A percentile compares a stretch with the other conserved stretches of the same genome.
Conservation (phyloP, 2,329 filamentous ascomycete genomes). For the Fusarium tuaranense region DNA sequence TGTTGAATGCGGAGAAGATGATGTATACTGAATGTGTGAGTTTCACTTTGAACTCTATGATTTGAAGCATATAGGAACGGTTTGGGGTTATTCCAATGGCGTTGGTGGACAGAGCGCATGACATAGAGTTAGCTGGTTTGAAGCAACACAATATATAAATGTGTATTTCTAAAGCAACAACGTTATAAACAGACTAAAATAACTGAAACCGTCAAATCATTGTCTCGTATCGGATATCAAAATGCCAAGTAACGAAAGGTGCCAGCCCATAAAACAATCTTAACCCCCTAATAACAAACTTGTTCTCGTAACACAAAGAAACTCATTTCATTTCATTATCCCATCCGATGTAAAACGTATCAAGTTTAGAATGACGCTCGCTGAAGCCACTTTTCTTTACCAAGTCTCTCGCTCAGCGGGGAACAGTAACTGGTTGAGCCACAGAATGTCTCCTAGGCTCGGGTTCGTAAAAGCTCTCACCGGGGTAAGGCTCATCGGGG, state of each 20-base stretch:
- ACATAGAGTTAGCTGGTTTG: slow-evolving; percentile 4
- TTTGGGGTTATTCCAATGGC: slow-evolving; percentile 17
- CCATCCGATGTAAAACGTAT: slow-evolving; percentile 3
- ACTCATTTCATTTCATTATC: not conserved
- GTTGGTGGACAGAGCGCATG: slow-evolving; percentile 16
- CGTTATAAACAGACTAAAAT: slow-evolving; percentile 1
- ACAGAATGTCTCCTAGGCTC: slow-evolving; percentile 26
- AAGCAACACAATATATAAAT: slow-evolving; percentile 11
- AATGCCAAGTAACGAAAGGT: not conserved
- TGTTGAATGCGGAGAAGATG: slow-evolving; percentile 7
- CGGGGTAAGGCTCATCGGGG: slow-evolving; percentile 35
- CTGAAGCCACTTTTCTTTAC: not conserved
- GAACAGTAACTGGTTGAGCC: slow-evolving; percentile 22
- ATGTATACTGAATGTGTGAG: slow-evolving; percentile 14
- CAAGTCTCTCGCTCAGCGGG: slow-evolving; percentile 22
- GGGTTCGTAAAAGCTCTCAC: slow-evolving; percentile 36
- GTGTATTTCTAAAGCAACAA: slow-evolving; percentile 11
- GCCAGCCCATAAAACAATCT: slow-evolving; percentile 9
- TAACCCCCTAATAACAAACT: not conserved
- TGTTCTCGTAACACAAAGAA: not conserved
- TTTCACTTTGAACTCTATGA: slow-evolving; percentile 2
- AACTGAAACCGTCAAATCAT: not conserved
- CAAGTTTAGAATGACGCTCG: not conserved
- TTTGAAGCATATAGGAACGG: slow-evolving; percentile 9
- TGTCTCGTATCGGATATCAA: slow-evolving; percentile 8